Evolutionary conservation across 2,329 filamentous ascomycete species (phyloP), one percentile per base, ranked within the genome.

Genomic region (Fusarium paranaense): DNA sequence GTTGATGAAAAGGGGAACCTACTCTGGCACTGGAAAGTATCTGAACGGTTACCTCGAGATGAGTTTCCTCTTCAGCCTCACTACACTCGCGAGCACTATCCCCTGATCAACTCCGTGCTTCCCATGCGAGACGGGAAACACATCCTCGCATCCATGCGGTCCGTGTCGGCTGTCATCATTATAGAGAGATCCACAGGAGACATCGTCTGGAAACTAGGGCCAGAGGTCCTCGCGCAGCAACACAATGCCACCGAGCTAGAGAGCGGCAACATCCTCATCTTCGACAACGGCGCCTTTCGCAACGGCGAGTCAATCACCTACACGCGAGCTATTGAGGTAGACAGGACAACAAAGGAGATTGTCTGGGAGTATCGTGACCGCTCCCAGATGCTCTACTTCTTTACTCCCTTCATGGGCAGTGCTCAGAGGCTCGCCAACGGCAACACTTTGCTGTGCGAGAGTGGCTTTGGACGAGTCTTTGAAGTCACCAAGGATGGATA

Each of bases 201-300:
- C 22, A 81, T 81, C 16, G 74, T 79, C 9, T 81, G 79, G 79
- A 78, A 75, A 6, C 33, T 81, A 6, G 74, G 68, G 0, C 27
- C 77, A 2, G 71, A 76, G 3, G 59, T 76, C 5, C 69, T 81
- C 1, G 79, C 79, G 1, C 79, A 81, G 62, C 79, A 81, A 37
- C 79, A 81, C 67, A 80, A 80, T 13, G 79, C 79, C 1, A 80
- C 73, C 1, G 78, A 80, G 45, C 71, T 80, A 0, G 73, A 77
- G 0, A 80, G 77, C n/a, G 79, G 79, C 10, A 80, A 80, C 45
- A 80, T 81, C 20, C 74, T 80, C 37, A 78, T 81, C 33, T 80
- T 80, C 20, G 79, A 81, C 59, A 78, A 81, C 13, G 79, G 79
- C 13, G 75, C 78, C 1, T 81, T 80, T 14, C 77, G 79, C 1